Percentiles rank a stretch among this genome's conserved stretches.
These are phyloP conservation scores for Cryptococcus sp. DNA, from an alignment of 1,284 basidiomycete genomes.

Conservation along the genomic window DNA sequence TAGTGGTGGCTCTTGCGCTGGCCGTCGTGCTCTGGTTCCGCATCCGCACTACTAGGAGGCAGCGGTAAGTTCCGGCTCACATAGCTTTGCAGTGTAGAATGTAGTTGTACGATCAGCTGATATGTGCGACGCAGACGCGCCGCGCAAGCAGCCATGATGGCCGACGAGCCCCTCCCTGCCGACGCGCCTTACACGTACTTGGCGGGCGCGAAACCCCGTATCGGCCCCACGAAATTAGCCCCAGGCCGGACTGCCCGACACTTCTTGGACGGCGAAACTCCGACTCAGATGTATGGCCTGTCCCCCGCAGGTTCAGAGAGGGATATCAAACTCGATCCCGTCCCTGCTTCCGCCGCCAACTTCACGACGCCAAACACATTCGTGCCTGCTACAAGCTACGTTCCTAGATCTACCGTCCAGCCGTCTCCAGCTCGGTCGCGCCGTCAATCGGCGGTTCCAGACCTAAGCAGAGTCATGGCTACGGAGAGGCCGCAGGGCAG, in stretches of 20 bases:
- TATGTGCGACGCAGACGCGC: neutral
- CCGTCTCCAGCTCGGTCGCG: too few species aligned
- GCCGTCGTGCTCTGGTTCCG: constrained; percentile 19
- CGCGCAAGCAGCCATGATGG: neutral
- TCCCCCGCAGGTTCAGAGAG: neutral
- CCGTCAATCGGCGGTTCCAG: neutral
- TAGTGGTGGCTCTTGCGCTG: constrained; percentile 15
- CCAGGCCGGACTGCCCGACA: constrained; percentile 29
- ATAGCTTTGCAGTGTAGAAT: too few species aligned
- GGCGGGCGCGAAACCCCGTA: constrained; percentile 14
- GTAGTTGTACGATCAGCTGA: too few species aligned
- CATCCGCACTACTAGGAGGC: constrained; percentile 5
- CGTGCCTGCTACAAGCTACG: too few species aligned
- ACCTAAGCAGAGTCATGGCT: neutral
- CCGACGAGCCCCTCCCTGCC: neutral
- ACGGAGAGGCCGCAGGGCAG: neutral
- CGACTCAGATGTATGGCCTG: constrained; percentile 4
- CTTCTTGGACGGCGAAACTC: constrained; percentile 33
- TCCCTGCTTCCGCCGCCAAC: too few species aligned
- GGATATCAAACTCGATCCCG: too few species aligned
- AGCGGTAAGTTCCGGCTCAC: constrained; percentile 18
- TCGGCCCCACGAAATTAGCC: constrained; percentile 29
- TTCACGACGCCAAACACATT: too few species aligned
- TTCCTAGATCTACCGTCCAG: too few species aligned
- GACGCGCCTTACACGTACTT: constrained; percentile 16